phyloP scores from a whole-genome alignment of 2,329 filamentous ascomycete genomes.

The Hypoxylon rubiginosum region DNA sequence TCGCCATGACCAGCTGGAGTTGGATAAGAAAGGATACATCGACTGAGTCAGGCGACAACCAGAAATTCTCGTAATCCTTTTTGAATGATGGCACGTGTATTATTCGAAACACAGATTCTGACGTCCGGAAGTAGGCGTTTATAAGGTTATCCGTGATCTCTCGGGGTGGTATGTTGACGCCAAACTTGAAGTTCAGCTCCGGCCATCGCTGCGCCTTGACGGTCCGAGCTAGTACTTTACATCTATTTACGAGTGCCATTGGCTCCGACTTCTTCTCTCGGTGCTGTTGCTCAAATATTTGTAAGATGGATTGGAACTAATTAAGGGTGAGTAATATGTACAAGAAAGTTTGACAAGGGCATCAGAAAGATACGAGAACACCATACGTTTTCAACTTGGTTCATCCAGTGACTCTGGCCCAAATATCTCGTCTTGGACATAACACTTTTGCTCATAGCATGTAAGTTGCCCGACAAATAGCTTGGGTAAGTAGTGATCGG shows the following conservation, averaged over 20 bases:
- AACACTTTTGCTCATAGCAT: constrained; percentile 47
- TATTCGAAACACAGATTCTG: constrained; percentile 69
- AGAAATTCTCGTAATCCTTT: constrained; percentile 65
- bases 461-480: constrained; percentile 43
- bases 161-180: constrained; percentile 56
- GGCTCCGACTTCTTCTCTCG: constrained; percentile 51
- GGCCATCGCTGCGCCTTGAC: constrained; percentile 59
- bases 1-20: constrained; percentile 66
- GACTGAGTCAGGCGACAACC: constrained; percentile 57
- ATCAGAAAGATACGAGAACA: background rate
- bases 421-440: constrained; percentile 62
- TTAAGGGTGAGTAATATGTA: constrained; percentile 13
- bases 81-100: constrained; percentile 70
- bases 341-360: background rate
- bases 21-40: constrained; percentile 64
- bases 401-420: constrained; percentile 66
- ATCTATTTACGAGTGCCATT: constrained; percentile 53
- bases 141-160: constrained; percentile 65
- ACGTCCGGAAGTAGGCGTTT: constrained; percentile 66
- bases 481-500: constrained; percentile 40
- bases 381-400: constrained; percentile 58
- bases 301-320: constrained; percentile 45
- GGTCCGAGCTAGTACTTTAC: constrained; percentile 58
- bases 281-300: constrained; percentile 44
- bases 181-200: constrained; percentile 55